Evolutionary conservation across 306 rosid genomes (phyloP).

Genomic region (Glycine latifolia): DNA sequence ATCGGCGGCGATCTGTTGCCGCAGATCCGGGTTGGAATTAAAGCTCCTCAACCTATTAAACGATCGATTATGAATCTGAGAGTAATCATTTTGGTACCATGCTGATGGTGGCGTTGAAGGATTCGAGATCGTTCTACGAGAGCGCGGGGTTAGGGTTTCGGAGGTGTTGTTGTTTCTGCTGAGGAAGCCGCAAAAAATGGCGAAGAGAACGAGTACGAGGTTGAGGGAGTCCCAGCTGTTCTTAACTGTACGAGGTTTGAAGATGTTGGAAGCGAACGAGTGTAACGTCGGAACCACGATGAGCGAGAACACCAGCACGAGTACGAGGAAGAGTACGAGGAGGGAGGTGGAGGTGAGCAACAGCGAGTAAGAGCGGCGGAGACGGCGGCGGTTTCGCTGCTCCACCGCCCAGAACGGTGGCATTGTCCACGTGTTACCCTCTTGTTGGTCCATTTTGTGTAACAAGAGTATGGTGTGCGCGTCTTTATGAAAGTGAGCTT

Average conservation of each 20-base stretch:
- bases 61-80: background rate
- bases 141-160: slow-evolving; percentile 44
- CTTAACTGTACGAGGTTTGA: slow-evolving; percentile 70
- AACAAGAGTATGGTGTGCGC: background rate
- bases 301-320: slow-evolving; percentile 52
- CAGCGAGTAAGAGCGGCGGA: slow-evolving; percentile 65
- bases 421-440: slow-evolving; percentile 50
- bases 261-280: slow-evolving; percentile 64
- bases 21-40: slow-evolving; percentile 84
- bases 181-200: slow-evolving; percentile 86
- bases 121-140: slow-evolving; percentile 33
- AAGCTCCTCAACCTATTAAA: slow-evolving; percentile 63
- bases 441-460: slow-evolving; percentile 53
- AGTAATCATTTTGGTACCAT: slow-evolving; percentile 47
- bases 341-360: slow-evolving; percentile 60
- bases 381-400: slow-evolving; percentile 44
- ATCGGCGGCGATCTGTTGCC: slow-evolving; percentile 58
- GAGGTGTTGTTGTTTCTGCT: slow-evolving; percentile 55
- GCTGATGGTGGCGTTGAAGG: slow-evolving; percentile 55
- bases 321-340: slow-evolving; percentile 52
- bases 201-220: slow-evolving; percentile 81
- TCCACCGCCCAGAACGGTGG: slow-evolving; percentile 68
- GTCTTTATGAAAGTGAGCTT: background rate
- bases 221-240: slow-evolving; percentile 83
- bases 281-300: slow-evolving; percentile 59